Percentiles rank a stretch among this genome's conserved stretches.
Conservation (phyloP, 129 eudicot genomes). For the Tagetes patula region DNA sequence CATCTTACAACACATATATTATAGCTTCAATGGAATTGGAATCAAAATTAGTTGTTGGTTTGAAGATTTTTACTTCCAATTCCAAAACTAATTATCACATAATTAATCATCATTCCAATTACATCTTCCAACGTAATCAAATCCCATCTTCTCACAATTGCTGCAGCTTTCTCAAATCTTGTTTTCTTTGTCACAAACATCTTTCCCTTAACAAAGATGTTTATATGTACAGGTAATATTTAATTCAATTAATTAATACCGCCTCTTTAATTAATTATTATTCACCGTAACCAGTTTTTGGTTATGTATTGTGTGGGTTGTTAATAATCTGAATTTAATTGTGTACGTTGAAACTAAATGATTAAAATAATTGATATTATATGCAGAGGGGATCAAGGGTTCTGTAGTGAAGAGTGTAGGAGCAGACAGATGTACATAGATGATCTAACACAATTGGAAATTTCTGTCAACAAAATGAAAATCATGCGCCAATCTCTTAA, state of each 20-base stretch:
- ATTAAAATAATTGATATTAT: no score
- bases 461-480: conserved; percentile 32
- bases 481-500: conserved; percentile 4
- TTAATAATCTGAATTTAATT: no score
- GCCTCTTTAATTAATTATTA: no score
- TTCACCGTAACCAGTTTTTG: no score
- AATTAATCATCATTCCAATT: conserved; percentile 20
- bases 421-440: conserved; percentile 58
- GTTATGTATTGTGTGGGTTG: no score
- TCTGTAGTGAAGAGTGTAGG: conserved; percentile 67
- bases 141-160: background rate
- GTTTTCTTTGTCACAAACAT: conserved; percentile 52
- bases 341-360: no score
- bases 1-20: no score
- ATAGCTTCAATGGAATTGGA: conserved; percentile 5
- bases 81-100: background rate
- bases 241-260: background rate
- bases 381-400: conserved; percentile 63
- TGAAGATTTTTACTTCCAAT: conserved; percentile 32
- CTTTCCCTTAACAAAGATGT: conserved; percentile 53
- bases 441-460: conserved; percentile 44
- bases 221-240: conserved; percentile 58
- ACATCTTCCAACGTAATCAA: conserved; percentile 37
- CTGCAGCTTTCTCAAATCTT: conserved; percentile 45
- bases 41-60: conserved; percentile 39